Evolutionary conservation across 2,329 filamentous ascomycete species (phyloP), one percentile per base, ranked within the genome.

Genomic region (Microsporum canis): DNA sequence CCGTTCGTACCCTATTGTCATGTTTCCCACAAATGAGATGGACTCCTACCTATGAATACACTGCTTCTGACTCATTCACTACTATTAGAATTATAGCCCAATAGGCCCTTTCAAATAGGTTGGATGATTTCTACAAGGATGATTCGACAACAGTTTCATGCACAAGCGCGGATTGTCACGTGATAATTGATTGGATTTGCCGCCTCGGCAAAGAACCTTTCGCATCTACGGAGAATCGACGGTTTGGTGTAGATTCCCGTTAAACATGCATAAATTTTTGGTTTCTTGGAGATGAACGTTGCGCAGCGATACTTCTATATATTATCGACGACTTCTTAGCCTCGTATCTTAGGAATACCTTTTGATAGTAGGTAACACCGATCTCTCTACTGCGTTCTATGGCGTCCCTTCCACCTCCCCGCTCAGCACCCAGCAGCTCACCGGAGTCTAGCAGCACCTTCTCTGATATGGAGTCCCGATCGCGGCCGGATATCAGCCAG

Each of bases 341-440:
- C 36, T 17, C n/a, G 4, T 7, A 1, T 55, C 5, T 31, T 36
- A 23, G 17, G 27, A 34, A 23, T 29, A 17, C 1, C 6, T 36
- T 8, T 23, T 34, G 12, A 34, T 4, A 17, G 10, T 36, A n/a
- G 29, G 29, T 5, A n/a, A 34, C 29, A 6, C 33, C 12, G n/a
- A 31, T n/a, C 1, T n/a, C 5, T 36, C 51, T 51, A 14, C 14
- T n/a, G 14, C 14, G 17, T 57, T 14, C 14, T 36, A 75, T 75
- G 73, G 69, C 71, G 7, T 75, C 73, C 33, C 63, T 72, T 49
- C 62, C 64, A 39, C 68, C 71, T 23, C 68, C 67, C 62, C 71
- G 68, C 60, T 68, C 72, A 41, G 61, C 69, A 47, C 61, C 68
- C 47, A 65, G 68, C 61, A 67, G 71, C 64, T 63, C 66, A 57